These are phyloP conservation scores for Pythium myriotylum DNA, from an alignment of 352 stramenopile genomes.

Conservation along the genomic window DNA sequence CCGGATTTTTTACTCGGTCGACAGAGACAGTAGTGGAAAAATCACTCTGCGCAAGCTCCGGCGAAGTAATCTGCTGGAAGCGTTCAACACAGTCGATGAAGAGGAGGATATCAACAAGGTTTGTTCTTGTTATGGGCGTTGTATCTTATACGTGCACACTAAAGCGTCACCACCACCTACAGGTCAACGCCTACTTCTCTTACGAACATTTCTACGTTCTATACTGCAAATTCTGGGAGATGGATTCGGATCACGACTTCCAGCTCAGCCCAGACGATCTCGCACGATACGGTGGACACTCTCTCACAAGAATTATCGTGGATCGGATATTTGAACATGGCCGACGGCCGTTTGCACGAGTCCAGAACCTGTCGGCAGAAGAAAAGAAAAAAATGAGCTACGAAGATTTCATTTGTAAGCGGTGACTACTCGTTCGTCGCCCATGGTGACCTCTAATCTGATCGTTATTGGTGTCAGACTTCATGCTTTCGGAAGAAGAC, in stretches of 20 bases:
- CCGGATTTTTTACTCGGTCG: slow-evolving; percentile 94
- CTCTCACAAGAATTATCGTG: slow-evolving; percentile 85
- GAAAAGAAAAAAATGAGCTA: slow-evolving; percentile 92
- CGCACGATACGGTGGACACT: slow-evolving; percentile 81
- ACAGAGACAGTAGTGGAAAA: slow-evolving; percentile 93
- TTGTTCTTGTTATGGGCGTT: not conserved
- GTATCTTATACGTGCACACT: too few species aligned
- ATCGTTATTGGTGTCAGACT: slow-evolving; percentile 61
- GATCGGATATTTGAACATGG: slow-evolving; percentile 87
- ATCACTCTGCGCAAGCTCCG: slow-evolving; percentile 96
- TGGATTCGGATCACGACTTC: slow-evolving; percentile 94
- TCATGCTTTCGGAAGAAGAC: slow-evolving; percentile 99
- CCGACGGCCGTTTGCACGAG: slow-evolving; percentile 77
- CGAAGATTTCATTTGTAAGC: slow-evolving; percentile 90
- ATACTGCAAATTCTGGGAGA: slow-evolving; percentile 99
- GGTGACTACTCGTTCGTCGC: too few species aligned
- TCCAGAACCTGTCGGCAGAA: slow-evolving; percentile 71
- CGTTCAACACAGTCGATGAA: slow-evolving; percentile 97
- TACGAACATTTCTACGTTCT: slow-evolving; percentile 99
- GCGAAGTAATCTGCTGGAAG: slow-evolving; percentile 93
- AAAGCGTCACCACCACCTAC: too few species aligned
- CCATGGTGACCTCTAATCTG: not conserved
- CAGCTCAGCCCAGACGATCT: slow-evolving; percentile 82
- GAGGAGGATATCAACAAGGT: slow-evolving; percentile 99
- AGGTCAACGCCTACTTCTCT: slow-evolving; percentile 96